Percentiles rank a stretch among this genome's conserved stretches.
phyloP scores from a whole-genome alignment of 495 filamentous ascomycete genomes.

The Physcia stellaris region DNA sequence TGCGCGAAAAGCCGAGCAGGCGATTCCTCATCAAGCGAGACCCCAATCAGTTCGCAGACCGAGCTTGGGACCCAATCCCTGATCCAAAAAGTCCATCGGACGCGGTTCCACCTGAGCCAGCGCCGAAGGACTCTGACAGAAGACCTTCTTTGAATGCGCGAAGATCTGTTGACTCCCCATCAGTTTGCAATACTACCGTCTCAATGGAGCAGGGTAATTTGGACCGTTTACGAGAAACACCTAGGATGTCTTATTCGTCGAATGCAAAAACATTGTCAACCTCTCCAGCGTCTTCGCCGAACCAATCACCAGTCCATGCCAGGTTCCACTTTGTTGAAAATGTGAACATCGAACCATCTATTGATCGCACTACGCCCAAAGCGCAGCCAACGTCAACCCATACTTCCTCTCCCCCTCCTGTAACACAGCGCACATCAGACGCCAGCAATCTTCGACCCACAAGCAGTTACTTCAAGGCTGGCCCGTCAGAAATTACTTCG shows the following conservation, averaged over 20 bases:
- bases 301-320: slow-evolving; percentile 26
- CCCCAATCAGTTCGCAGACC: slow-evolving; percentile 46
- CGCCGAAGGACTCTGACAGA: slow-evolving; percentile 9
- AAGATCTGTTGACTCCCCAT: slow-evolving; percentile 7
- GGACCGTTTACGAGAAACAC: slow-evolving; percentile 10
- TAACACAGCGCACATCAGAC: no score
- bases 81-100: slow-evolving; percentile 23
- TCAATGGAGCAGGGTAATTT: slow-evolving; percentile 13
- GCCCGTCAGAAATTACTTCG: slow-evolving; percentile 27
- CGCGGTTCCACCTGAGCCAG: slow-evolving; percentile 20
- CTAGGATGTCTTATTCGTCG: slow-evolving; percentile 11
- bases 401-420: slow-evolving; percentile 5
- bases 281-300: slow-evolving; percentile 38
- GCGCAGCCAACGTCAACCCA: slow-evolving; percentile 19
- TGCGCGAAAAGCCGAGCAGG: slow-evolving; percentile 35
- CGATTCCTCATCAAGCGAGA: slow-evolving; percentile 38
- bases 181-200: slow-evolving; percentile 10
- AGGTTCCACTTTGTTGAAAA: slow-evolving; percentile 10
- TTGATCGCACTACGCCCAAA: slow-evolving; percentile 16
- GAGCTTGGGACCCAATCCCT: slow-evolving; percentile 40
- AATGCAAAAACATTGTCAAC: slow-evolving; percentile 31
- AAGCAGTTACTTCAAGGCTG: slow-evolving; percentile 20
- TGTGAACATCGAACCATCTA: slow-evolving; percentile 8
- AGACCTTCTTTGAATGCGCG: slow-evolving; percentile 7
- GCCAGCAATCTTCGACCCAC: slow-evolving; percentile 17